Percentiles rank a stretch among this genome's conserved stretches.
These are phyloP conservation scores for Gaillardinia entomophila DNA, from an alignment of 805 yeast species.

Conservation along the genomic window DNA sequence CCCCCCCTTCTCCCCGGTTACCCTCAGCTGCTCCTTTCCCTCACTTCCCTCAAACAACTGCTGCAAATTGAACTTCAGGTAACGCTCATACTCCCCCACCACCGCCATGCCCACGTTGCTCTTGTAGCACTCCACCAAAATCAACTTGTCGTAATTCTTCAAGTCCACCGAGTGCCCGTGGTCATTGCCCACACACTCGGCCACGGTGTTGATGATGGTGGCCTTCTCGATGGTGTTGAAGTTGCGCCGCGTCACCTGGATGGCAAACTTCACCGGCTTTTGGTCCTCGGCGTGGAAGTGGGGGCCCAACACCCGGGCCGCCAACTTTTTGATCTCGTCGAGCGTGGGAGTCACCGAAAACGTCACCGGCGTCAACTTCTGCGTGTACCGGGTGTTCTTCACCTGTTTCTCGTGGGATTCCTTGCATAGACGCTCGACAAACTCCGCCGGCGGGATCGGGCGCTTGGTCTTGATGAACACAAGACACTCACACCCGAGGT, in stretches of 20 bases:
- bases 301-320: slow-evolving; percentile 55
- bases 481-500: slow-evolving; percentile 74
- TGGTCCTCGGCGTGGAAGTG: slow-evolving; percentile 53
- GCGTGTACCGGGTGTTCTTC: slow-evolving; percentile 68
- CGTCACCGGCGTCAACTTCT: slow-evolving; percentile 76
- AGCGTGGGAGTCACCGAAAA: slow-evolving; percentile 66
- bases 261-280: slow-evolving; percentile 58
- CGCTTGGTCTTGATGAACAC: slow-evolving; percentile 74
- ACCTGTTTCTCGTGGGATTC: slow-evolving; percentile 46
- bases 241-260: slow-evolving; percentile 73
- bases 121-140: slow-evolving; percentile 85
- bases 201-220: slow-evolving; percentile 69
- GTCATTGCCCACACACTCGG: slow-evolving; percentile 63
- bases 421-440: slow-evolving; percentile 60
- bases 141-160: slow-evolving; percentile 69
- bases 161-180: slow-evolving; percentile 75
- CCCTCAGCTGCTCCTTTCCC: slow-evolving; percentile 11
- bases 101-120: slow-evolving; percentile 85
- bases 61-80: slow-evolving; percentile 72
- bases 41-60: slow-evolving; percentile 57
- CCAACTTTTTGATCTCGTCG: slow-evolving; percentile 59
- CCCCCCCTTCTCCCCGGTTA: background rate
- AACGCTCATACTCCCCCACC: slow-evolving; percentile 56
- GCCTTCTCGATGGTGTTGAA: slow-evolving; percentile 67
- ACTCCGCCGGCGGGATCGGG: slow-evolving; percentile 73